Percentiles rank a stretch among this genome's conserved stretches.
Conservation (phyloP, 163 green algal species). For the Chlamydomonas reinhardtii region DNA sequence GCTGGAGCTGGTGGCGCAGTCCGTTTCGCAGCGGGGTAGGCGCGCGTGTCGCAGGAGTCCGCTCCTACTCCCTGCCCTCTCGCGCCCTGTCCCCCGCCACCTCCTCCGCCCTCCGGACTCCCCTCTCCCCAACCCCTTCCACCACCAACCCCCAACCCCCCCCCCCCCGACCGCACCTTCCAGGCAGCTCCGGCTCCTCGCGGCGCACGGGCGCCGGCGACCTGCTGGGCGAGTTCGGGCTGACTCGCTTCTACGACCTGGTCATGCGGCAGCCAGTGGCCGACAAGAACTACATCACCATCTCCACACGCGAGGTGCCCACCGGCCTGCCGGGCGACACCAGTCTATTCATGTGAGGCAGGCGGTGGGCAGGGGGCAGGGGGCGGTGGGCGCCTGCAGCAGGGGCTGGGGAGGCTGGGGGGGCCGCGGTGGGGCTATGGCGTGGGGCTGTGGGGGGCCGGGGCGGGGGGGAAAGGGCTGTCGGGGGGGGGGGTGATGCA, state of each 20-base stretch:
- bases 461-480: no score
- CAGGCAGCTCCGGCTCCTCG: not conserved
- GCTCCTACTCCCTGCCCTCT: not conserved
- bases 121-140: no score
- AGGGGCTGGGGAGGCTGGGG: not conserved
- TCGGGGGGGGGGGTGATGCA: no score
- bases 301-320: constrained; percentile 29
- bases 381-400: no score
- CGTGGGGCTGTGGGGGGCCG: not conserved
- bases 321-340: constrained; percentile 37
- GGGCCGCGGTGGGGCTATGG: no score
- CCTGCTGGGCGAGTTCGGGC: constrained; percentile 10
- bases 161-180: not conserved
- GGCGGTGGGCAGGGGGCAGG: not conserved
- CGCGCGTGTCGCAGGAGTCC: no score
- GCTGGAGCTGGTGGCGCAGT: constrained; percentile 40
- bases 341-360: constrained; percentile 30
- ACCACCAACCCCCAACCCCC: no score
- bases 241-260: not conserved
- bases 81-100: not conserved
- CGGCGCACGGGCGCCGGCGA: constrained; percentile 10
- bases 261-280: not conserved
- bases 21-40: constrained; percentile 17
- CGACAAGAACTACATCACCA: constrained; percentile 33
- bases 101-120: not conserved